These are phyloP conservation scores for Bimuria novae-zelandiae DNA, from an alignment of 2,329 filamentous ascomycete genomes.

Conservation along the genomic window DNA sequence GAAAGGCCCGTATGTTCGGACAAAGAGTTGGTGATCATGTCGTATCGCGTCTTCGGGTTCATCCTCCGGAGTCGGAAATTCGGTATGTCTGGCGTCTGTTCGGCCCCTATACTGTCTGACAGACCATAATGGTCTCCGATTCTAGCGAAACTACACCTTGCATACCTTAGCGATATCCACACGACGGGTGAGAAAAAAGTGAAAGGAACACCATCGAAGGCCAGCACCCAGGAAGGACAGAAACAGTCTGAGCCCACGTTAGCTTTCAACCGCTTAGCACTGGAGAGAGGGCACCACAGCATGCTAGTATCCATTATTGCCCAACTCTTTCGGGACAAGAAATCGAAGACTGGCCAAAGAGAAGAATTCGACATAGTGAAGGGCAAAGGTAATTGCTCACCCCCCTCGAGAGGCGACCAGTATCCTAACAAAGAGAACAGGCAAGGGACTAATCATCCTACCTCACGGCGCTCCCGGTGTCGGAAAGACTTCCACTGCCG, in stretches of 20 bases:
- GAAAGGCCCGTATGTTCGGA: neutral
- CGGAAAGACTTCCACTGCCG: conserved; percentile 18
- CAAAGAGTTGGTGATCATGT: conserved; percentile 6
- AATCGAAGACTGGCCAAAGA: neutral
- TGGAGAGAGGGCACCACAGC: conserved; percentile 1
- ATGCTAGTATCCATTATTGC: conserved; percentile 11
- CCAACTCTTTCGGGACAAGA: conserved; percentile 11
- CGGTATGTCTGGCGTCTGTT: conserved; percentile 10
- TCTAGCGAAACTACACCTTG: conserved; percentile 5
- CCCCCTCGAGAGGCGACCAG: no score
- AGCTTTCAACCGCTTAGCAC: conserved; percentile 5
- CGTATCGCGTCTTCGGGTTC: conserved; percentile 14
- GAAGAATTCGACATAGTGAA: conserved; percentile 9
- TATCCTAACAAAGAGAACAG: no score
- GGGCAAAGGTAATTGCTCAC: conserved; percentile 11
- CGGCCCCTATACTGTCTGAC: no score
- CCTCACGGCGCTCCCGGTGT: conserved; percentile 14
- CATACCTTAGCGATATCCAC: conserved; percentile 3
- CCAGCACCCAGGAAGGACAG: neutral
- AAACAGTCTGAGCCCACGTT: neutral
- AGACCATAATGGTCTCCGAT: no score
- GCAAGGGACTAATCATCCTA: conserved; percentile 14
- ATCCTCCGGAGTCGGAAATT: conserved; percentile 15
- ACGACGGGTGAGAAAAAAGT: neutral
- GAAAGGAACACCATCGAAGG: neutral